Conservation (phyloP, 1,284 basidiomycete species). For the Apiotrichum brassicae region DNA sequence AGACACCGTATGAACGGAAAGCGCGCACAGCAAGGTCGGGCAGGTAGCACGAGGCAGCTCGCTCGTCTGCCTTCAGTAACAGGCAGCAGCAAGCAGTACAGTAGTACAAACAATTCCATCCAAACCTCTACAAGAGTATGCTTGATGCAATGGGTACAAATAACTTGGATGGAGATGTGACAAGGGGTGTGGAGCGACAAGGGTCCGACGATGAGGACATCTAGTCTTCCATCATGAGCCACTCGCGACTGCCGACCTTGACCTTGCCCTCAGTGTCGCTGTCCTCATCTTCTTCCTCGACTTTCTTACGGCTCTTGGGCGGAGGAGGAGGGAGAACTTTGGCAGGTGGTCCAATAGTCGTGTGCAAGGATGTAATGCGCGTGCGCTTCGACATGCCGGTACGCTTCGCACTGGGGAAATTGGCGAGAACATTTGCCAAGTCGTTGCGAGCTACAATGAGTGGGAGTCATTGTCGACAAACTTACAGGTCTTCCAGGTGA, state of each 20-base stretch:
- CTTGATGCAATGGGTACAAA: too few species aligned
- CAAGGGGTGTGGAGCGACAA: too few species aligned
- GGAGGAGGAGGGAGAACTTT: slow-evolving; percentile 43
- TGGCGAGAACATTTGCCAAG: slow-evolving; percentile 34
- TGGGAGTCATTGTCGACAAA: neutral
- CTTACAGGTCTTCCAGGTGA: slow-evolving; percentile 38
- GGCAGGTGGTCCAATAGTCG: slow-evolving; percentile 38
- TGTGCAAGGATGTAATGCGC: slow-evolving; percentile 39
- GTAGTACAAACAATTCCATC: too few species aligned
- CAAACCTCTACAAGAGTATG: too few species aligned
- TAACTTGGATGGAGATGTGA: too few species aligned
- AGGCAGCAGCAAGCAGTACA: too few species aligned
- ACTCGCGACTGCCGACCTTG: slow-evolving; percentile 33
- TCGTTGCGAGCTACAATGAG: slow-evolving; percentile 36
- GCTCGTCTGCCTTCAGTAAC: too few species aligned
- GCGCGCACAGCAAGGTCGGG: too few species aligned
- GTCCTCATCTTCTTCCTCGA: slow-evolving; percentile 37
- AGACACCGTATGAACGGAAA: too few species aligned
- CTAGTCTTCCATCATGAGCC: slow-evolving; percentile 43
- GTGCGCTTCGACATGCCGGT: slow-evolving; percentile 40
- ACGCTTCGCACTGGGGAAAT: slow-evolving; percentile 34
- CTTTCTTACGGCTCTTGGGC: slow-evolving; percentile 40
- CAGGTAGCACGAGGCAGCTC: too few species aligned
- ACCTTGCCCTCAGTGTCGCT: slow-evolving; percentile 29
- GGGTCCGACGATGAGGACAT: too few species aligned